These are phyloP conservation scores for Herpomyces periplanetae DNA, from an alignment of 2,329 filamentous ascomycete genomes.

Conservation along the genomic window DNA sequence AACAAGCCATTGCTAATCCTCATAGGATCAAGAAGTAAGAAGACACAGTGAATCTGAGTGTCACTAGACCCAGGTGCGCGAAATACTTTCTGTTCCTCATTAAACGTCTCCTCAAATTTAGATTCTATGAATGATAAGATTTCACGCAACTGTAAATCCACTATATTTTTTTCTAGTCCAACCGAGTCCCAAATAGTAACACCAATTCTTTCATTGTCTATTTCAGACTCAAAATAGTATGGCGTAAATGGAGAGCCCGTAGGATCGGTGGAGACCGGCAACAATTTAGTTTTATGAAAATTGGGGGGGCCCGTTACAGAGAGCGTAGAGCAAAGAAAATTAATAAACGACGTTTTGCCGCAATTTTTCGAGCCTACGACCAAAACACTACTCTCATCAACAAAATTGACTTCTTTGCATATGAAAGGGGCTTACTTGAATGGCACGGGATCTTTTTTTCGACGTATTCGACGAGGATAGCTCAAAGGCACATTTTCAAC, in stretches of 20 bases:
- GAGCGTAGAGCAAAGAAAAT: slow-evolving; percentile 60
- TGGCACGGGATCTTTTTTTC: slow-evolving; percentile 82
- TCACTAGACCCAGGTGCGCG: slow-evolving; percentile 70
- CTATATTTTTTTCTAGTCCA: slow-evolving; percentile 68
- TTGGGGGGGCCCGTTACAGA: slow-evolving; percentile 16
- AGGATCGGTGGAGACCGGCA: slow-evolving; percentile 9
- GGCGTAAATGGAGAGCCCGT: slow-evolving; percentile 23
- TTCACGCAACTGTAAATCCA: slow-evolving; percentile 68
- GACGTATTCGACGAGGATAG: slow-evolving; percentile 57
- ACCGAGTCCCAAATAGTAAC: slow-evolving; percentile 88
- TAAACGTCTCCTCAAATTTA: slow-evolving; percentile 92
- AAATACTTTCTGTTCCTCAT: slow-evolving; percentile 86
- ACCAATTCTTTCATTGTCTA: slow-evolving; percentile 61
- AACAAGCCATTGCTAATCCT: slow-evolving; percentile 19
- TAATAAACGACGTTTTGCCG: slow-evolving; percentile 84
- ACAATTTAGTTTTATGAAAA: slow-evolving; percentile 9
- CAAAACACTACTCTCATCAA: slow-evolving; percentile 27
- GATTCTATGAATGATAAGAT: slow-evolving; percentile 74
- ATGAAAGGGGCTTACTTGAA: slow-evolving; percentile 38
- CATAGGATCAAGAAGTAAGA: slow-evolving; percentile 55
- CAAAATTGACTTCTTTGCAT: neutral
- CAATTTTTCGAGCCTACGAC: slow-evolving; percentile 54
- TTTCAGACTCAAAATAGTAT: slow-evolving; percentile 70
- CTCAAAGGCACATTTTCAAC: no score
- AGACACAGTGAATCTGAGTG: slow-evolving; percentile 85